These are phyloP conservation scores for Thozetella sp. DNA, from an alignment of 495 filamentous ascomycete species.

Conservation along the genomic window DNA sequence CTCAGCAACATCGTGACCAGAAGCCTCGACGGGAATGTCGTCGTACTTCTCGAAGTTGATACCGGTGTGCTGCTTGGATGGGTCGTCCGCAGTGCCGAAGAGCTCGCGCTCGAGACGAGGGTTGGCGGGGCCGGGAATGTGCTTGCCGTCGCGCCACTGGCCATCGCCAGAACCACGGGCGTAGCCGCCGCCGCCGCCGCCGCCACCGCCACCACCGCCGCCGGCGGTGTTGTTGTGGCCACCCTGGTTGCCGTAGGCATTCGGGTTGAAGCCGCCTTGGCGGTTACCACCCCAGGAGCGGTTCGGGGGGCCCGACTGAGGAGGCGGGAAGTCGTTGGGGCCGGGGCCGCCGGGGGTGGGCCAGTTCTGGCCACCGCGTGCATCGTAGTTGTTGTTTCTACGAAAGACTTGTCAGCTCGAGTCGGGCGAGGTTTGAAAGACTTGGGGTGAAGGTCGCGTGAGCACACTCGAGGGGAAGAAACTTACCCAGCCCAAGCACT, in stretches of 20 bases:
- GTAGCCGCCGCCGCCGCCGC: constrained; percentile 49
- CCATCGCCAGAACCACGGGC: constrained; percentile 88
- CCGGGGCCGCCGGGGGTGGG: constrained; percentile 22
- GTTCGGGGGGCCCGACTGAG: background rate
- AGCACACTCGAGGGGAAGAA: background rate
- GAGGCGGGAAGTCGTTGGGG: background rate
- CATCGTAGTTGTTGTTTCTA: constrained; percentile 46
- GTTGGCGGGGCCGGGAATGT: constrained; percentile 86
- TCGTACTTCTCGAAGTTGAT: constrained; percentile 99
- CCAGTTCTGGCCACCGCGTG: constrained; percentile 24
- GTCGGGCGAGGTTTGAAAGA: background rate
- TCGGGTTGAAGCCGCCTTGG: constrained; percentile 47
- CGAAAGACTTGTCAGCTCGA: constrained; percentile 16
- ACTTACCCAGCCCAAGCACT: constrained; percentile 68
- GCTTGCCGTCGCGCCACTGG: constrained; percentile 95
- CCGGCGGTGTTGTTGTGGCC: constrained; percentile 29
- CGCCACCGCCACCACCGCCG: constrained; percentile 50
- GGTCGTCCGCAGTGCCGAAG: constrained; percentile 92
- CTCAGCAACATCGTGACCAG: constrained; percentile 91
- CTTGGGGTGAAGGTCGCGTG: background rate
- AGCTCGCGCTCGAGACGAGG: constrained; percentile 90
- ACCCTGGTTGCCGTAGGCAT: constrained; percentile 72
- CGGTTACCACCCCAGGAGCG: constrained; percentile 1
- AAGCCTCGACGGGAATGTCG: constrained; percentile 97
- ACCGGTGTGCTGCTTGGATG: constrained; percentile 90